Evolutionary conservation across 2,329 filamentous ascomycete genomes (phyloP).

Genomic region (Epichloe sp.): DNA sequence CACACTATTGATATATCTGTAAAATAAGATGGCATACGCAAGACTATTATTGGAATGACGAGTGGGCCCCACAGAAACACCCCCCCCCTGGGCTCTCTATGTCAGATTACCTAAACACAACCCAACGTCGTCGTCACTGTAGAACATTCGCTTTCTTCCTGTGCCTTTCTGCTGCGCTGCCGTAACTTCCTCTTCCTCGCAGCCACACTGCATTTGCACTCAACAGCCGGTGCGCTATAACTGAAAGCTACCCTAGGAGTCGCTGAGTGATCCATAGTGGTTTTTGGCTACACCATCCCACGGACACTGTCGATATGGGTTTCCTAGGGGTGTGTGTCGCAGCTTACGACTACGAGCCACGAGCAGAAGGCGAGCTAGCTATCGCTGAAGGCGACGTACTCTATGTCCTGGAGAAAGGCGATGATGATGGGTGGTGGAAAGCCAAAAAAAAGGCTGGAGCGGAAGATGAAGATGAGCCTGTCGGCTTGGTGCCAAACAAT

Average conservation of each 20-base stretch:
- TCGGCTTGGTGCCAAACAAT: conserved; percentile 83
- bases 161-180: background rate
- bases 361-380: conserved; percentile 72
- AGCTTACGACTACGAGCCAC: conserved; percentile 83
- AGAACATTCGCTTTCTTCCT: background rate
- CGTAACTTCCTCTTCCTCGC: background rate
- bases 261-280: background rate
- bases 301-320: conserved; percentile 46
- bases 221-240: background rate
- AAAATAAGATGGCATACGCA: too few relatives aligned
- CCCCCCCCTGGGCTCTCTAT: too few relatives aligned
- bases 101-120: conserved; percentile 5
- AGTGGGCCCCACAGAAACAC: background rate
- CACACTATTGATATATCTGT: too few relatives aligned
- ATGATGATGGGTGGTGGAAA: conserved; percentile 82
- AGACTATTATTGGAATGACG: background rate
- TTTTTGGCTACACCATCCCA: background rate
- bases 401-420: conserved; percentile 73
- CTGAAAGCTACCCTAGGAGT: background rate
- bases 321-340: conserved; percentile 87
- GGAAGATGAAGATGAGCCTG: conserved; percentile 82
- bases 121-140: conserved; percentile 5
- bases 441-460: conserved; percentile 77
- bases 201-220: background rate
- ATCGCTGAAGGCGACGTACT: conserved; percentile 79